Evolutionary conservation across 2,329 filamentous ascomycete species (phyloP).

Genomic region (Hymenoscyphus fraxineus): DNA sequence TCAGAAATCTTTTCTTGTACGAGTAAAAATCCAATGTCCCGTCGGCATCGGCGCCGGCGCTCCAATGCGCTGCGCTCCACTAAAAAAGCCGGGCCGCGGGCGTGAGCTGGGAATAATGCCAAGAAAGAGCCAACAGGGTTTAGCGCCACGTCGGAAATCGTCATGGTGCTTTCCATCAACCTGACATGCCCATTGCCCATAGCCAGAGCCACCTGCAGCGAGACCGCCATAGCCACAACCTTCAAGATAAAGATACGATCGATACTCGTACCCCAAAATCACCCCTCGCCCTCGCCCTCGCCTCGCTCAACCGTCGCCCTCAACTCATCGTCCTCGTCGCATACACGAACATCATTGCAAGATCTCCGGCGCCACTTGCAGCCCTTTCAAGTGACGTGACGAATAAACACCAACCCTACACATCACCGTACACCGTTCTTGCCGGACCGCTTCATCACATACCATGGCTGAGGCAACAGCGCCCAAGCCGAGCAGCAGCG

Average conservation of each 20-base stretch:
- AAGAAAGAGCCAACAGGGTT: background rate
- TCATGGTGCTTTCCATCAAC: background rate
- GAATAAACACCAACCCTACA: background rate
- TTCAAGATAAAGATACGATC: background rate
- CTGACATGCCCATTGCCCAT: constrained; percentile 1
- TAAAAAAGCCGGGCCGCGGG: background rate
- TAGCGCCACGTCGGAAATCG: background rate
- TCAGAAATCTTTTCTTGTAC: constrained; percentile 10
- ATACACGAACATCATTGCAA: background rate
- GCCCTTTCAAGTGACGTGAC: background rate
- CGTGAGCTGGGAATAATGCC: background rate
- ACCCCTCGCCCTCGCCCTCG: background rate
- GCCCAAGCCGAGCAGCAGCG: constrained; percentile 97
- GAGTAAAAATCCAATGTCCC: constrained; percentile 1
- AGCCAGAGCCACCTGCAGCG: background rate
- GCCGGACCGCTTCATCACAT: constrained; percentile 11
- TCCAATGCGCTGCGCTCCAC: background rate
- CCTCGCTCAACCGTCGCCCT: background rate
- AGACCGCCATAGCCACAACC: background rate
- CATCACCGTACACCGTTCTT: constrained; percentile 3
- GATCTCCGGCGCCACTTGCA: background rate
- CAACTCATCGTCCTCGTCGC: background rate
- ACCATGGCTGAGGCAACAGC: constrained; percentile 70
- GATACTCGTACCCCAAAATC: constrained; percentile 1
- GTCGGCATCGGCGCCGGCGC: background rate